These are phyloP conservation scores for Termitomyces heimii DNA, from an alignment of 768 basidiomycete genomes.

Conservation along the genomic window DNA sequence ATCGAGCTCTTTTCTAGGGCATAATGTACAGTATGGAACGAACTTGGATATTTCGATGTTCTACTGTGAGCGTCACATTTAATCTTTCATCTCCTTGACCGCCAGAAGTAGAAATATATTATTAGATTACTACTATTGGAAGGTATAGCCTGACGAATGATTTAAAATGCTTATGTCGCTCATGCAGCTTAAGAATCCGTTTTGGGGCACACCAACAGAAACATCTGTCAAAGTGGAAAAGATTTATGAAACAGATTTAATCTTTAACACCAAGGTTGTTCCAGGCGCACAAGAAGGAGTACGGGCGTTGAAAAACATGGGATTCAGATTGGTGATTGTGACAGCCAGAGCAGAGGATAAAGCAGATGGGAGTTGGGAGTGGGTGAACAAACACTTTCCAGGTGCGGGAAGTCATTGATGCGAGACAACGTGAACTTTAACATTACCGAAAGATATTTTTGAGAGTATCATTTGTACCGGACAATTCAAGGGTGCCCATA, in stretches of 20 bases:
- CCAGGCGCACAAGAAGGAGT: slow-evolving; percentile 58
- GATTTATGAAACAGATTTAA: slow-evolving; percentile 49
- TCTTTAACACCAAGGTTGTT: slow-evolving; percentile 46
- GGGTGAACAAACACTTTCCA: slow-evolving; percentile 63
- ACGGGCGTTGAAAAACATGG: slow-evolving; percentile 49
- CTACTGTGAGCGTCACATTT: slow-evolving; percentile 40
- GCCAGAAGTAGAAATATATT: neutral
- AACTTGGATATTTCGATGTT: slow-evolving; percentile 51
- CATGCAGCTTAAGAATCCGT: slow-evolving; percentile 32
- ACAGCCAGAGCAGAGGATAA: slow-evolving; percentile 62
- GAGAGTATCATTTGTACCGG: slow-evolving; percentile 67
- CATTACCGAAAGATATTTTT: slow-evolving; percentile 34
- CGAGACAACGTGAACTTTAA: neutral
- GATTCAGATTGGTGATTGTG: slow-evolving; percentile 66
- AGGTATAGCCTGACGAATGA: slow-evolving; percentile 29
- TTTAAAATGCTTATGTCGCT: neutral
- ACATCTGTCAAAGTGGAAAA: slow-evolving; percentile 53
- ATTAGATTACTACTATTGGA: slow-evolving; percentile 73
- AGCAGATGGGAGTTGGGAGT: slow-evolving; percentile 55
- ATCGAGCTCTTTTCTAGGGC: slow-evolving; percentile 38
- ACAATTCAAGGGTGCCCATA: slow-evolving; percentile 54
- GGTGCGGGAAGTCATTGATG: slow-evolving; percentile 23
- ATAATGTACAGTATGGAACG: slow-evolving; percentile 54
- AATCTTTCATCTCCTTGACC: neutral
- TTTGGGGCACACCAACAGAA: slow-evolving; percentile 57